Evolutionary conservation across 768 basidiomycete species (phyloP).

Genomic region (Mrakia frigida): DNA sequence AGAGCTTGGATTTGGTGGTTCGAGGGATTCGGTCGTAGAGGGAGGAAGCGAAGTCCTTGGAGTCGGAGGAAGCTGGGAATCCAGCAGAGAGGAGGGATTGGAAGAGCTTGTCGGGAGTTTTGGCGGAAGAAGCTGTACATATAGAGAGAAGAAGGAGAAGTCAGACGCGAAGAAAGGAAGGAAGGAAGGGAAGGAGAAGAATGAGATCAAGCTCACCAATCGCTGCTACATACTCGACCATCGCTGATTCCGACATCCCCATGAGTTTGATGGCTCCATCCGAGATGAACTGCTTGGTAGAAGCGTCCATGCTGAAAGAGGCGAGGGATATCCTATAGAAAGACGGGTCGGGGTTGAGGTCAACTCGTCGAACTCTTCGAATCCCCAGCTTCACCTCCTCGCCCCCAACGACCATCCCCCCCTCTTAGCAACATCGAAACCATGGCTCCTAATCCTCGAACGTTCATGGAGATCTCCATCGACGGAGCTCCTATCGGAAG

Average conservation of each 20-base stretch:
- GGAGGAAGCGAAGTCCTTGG: slow-evolving; percentile 71
- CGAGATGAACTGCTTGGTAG: slow-evolving; percentile 27
- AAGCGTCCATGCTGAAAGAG: slow-evolving; percentile 15
- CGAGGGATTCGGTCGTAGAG: slow-evolving; percentile 73
- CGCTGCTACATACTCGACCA: slow-evolving; percentile 28
- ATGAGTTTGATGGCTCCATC: slow-evolving; percentile 22
- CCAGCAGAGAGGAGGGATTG: slow-evolving; percentile 68
- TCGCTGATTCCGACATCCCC: slow-evolving; percentile 29
- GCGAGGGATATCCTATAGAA: no score
- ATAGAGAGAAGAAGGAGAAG: neutral
- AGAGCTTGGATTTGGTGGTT: slow-evolving; percentile 62
- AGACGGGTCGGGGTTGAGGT: neutral
- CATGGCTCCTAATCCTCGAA: slow-evolving; percentile 31
- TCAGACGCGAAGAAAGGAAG: slow-evolving; percentile 1
- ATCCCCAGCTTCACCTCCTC: neutral
- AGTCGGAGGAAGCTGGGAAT: slow-evolving; percentile 71
- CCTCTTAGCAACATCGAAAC: neutral
- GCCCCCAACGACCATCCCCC: neutral
- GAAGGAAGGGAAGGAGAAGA: neutral
- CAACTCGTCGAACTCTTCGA: neutral
- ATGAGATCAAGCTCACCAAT: slow-evolving; percentile 15
- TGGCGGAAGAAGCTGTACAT: slow-evolving; percentile 47
- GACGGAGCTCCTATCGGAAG: slow-evolving; percentile 8
- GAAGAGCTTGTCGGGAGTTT: slow-evolving; percentile 73
- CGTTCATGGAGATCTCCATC: slow-evolving; percentile 27